Evolutionary conservation across 1,139 yeast species (phyloP).

Genomic region (Chernovozyma sophiae-reginae): DNA sequence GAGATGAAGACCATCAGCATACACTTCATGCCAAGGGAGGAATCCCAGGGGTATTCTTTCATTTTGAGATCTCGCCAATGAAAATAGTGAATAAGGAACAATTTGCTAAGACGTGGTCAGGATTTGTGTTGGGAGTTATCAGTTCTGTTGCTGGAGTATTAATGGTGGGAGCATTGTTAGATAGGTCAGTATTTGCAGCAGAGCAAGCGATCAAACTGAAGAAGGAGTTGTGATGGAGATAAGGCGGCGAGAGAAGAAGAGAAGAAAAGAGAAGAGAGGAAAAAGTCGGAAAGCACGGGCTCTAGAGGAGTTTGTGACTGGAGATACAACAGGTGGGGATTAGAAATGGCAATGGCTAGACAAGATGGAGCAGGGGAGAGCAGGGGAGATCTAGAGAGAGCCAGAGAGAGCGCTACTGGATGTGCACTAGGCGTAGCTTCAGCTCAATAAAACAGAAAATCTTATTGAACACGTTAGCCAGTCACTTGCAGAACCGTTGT

Average conservation of each 20-base stretch:
- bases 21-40: slow-evolving; percentile 86
- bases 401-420: too few species aligned
- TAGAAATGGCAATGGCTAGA: background rate
- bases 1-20: slow-evolving; percentile 86
- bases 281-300: background rate
- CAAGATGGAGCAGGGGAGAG: too few species aligned
- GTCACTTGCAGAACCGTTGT: too few species aligned
- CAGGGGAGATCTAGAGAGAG: too few species aligned
- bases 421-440: too few species aligned
- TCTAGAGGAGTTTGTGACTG: too few species aligned
- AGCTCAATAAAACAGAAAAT: too few species aligned
- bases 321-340: too few species aligned
- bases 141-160: slow-evolving; percentile 91
- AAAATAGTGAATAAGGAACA: slow-evolving; percentile 85
- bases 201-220: slow-evolving; percentile 74
- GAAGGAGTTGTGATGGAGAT: slow-evolving; percentile 43
- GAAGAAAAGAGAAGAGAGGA: background rate
- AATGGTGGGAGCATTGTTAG: slow-evolving; percentile 86
- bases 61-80: slow-evolving; percentile 89
- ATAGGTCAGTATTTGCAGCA: slow-evolving; percentile 86
- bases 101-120: slow-evolving; percentile 76
- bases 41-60: slow-evolving; percentile 81
- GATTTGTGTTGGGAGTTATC: slow-evolving; percentile 78
- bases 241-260: too few species aligned
- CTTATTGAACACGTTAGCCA: too few species aligned